Percentiles rank a stretch among this genome's conserved stretches.
phyloP scores from a whole-genome alignment of 768 basidiomycete genomes.

The Punctularia strigosozonata region DNA sequence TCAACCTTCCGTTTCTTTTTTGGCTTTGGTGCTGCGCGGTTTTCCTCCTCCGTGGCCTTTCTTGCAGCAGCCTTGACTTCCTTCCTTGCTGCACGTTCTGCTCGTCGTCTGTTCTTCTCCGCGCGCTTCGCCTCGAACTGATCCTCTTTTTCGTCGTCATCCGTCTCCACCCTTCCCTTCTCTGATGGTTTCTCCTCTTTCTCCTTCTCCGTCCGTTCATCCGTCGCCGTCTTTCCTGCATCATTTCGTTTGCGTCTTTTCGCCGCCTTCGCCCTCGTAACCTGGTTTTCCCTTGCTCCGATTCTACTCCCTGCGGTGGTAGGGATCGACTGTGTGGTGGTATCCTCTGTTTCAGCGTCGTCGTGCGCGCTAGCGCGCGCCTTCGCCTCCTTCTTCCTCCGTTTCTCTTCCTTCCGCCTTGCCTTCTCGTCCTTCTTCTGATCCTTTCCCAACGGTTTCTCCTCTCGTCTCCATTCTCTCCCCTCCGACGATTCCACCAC shows the following conservation, averaged over 20 bases:
- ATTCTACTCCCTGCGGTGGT: too few species aligned
- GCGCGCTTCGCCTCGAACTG: too few species aligned
- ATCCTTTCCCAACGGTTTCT: conserved; percentile 5
- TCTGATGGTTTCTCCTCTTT: too few species aligned
- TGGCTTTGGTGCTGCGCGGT: too few species aligned
- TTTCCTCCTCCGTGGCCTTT: too few species aligned
- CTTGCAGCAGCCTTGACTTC: too few species aligned
- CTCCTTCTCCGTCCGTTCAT: too few species aligned
- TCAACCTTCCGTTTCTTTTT: too few species aligned
- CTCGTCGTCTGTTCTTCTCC: too few species aligned
- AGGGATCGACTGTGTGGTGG: conserved; percentile 1
- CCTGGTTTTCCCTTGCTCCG: too few species aligned
- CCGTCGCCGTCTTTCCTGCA: background rate
- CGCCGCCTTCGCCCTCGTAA: background rate
- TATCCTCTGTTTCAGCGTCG: background rate
- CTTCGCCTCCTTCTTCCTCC: background rate
- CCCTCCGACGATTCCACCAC: background rate
- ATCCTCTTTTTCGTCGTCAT: background rate
- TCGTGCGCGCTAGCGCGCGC: conserved; percentile 4
- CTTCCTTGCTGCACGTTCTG: too few species aligned
- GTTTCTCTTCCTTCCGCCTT: background rate
- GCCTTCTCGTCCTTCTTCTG: conserved; percentile 4
- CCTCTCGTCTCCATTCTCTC: conserved; percentile 2
- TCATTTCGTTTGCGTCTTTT: background rate
- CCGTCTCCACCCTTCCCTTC: too few species aligned